phyloP scores from a whole-genome alignment of 1,139 yeast species.

The Debaryomyces psychrophilus region DNA sequence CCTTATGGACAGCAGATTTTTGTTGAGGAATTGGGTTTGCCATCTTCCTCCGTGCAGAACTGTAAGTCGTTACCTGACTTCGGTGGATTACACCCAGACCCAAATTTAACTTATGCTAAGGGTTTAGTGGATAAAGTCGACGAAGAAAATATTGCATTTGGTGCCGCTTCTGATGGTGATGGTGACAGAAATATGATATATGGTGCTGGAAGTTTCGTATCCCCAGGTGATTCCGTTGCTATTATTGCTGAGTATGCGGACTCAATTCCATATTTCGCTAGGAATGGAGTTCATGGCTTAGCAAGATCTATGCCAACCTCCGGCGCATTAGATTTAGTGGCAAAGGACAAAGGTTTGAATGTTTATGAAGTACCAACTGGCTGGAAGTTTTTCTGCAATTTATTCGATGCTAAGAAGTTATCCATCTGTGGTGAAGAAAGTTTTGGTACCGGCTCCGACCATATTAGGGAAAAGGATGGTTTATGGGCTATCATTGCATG shows the following conservation, averaged over 20 bases:
- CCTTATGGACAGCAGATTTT: conserved; percentile 91
- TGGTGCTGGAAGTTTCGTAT: conserved; percentile 93
- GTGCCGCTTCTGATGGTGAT: conserved; percentile 99
- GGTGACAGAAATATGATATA: conserved; percentile 99
- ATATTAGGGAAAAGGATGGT: conserved; percentile 97
- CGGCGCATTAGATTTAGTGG: conserved; percentile 91
- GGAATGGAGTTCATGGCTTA: conserved; percentile 85
- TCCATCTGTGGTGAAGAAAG: conserved; percentile 98
- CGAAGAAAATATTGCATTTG: conserved; percentile 77
- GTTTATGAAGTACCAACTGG: conserved; percentile 98
- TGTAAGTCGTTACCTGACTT: conserved; percentile 81
- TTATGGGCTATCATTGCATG: conserved; percentile 97
- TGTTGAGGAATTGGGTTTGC: conserved; percentile 80
- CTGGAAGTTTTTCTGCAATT: conserved; percentile 96
- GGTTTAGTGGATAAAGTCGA: conserved; percentile 87
- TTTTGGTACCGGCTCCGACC: conserved; percentile 97
- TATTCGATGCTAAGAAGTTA: conserved; percentile 88
- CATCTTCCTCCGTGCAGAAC: conserved; percentile 73
- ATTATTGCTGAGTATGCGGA: conserved; percentile 93
- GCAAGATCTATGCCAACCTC: conserved; percentile 99
- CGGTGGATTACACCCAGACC: conserved; percentile 98
- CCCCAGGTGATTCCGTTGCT: conserved; percentile 98
- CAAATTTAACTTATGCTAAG: conserved; percentile 92
- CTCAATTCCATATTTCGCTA: conserved; percentile 85
- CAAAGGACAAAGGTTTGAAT: conserved; percentile 70